Evolutionary conservation across 2,329 filamentous ascomycete genomes (phyloP), one percentile per base, ranked within the genome.

Genomic region (Mollisia scopiformis): DNA sequence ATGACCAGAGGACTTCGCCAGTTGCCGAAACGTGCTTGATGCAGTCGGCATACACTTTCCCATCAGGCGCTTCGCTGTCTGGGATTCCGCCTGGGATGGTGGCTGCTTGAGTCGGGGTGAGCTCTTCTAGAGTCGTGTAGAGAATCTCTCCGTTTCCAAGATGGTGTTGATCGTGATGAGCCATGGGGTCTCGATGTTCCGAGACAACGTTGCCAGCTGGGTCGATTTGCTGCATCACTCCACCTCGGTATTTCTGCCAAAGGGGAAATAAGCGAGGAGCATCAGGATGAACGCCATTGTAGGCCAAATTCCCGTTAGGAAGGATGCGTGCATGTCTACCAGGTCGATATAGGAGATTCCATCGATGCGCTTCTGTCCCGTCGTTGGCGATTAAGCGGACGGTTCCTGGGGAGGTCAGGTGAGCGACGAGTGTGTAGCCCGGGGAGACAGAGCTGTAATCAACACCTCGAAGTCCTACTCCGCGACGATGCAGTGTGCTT

Each of bases 101-200:
- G 1, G 69, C 67, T 5, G 75, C 74, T 57, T 79, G 72, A 11
- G 74, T 71, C 0, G 64, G 39, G 1, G 73, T 74, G 7, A 80
- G 67, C 5, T 75, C 72, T 62, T 80, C 76, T 0, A 80, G 69
- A 2, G 74, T 75, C 0, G 78, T 78, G 61, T 80, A 80, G 1
- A 80, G 68, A 23, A 79, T 63, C 0, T 72, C 72, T 4, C 79
- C 78, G 51, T 80, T 75, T 6, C 73, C 77, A 11, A 77, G 73
- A 50, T 80, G 77, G 54, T 80, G 74, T 58, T 80, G 78, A 58
- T 80, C 79, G 62, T 81, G 78, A 60, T 81, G 79, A 0, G 74
- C 79, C 13, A 76, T 68, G 0, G 76, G 75, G 64, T 81, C 79
- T 10, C 66, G 68, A 62, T 74, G 77, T 58, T 79, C 74, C 28